Percentiles rank a stretch among this genome's conserved stretches.
Evolutionary conservation across 1,284 basidiomycete genomes (phyloP).

Genomic region (Phaffia rhodozyma): DNA sequence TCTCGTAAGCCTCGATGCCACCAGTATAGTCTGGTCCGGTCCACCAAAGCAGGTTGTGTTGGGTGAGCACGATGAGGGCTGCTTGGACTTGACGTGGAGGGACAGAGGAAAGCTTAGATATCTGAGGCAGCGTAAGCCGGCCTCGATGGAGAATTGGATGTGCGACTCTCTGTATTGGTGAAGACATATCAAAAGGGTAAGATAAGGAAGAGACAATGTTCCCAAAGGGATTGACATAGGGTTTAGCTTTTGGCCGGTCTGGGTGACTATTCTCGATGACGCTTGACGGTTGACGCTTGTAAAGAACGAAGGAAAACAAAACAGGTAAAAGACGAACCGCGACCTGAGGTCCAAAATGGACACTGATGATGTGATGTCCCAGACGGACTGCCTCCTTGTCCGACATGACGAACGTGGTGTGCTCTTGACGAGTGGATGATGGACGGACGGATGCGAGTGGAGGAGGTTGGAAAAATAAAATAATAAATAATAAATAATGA

Average conservation of each 20-base stretch:
- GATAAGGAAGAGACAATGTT: too few species aligned
- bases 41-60: slow-evolving; percentile 80
- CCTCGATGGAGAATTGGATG: slow-evolving; percentile 74
- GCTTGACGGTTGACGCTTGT: too few species aligned
- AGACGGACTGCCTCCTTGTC: slow-evolving; percentile 37
- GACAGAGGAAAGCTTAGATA: slow-evolving; percentile 56
- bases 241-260: too few species aligned
- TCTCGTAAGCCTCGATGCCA: slow-evolving; percentile 6
- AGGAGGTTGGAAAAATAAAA: too few species aligned
- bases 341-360: slow-evolving; percentile 8
- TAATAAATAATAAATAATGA: too few species aligned
- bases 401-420: background rate
- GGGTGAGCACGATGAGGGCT: slow-evolving; percentile 67
- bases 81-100: slow-evolving; percentile 47
- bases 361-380: slow-evolving; percentile 30
- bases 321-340: background rate
- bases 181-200: background rate
- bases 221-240: too few species aligned
- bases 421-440: background rate
- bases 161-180: slow-evolving; percentile 51
- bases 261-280: too few species aligned
- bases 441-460: too few species aligned
- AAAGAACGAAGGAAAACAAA: too few species aligned
- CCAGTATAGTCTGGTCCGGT: background rate
- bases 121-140: slow-evolving; percentile 57